Percentiles rank a stretch among this genome's conserved stretches.
phyloP scores from a whole-genome alignment of 345 rosid species.

The Syzygium aromaticum region DNA sequence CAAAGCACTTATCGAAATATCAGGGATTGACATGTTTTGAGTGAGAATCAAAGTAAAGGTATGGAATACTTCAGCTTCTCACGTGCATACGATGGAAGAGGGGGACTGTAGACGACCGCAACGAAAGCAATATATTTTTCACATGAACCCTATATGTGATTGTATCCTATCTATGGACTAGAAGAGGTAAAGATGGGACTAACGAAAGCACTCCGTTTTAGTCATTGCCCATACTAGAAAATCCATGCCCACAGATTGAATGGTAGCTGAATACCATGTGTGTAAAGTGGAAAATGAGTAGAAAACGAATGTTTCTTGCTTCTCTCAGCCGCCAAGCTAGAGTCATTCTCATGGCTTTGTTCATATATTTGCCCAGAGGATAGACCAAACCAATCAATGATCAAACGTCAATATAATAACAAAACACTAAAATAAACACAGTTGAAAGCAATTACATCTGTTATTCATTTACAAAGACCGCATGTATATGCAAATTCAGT shows the following conservation, averaged over 20 bases:
- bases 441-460: not conserved
- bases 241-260: not conserved
- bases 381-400: not conserved
- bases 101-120: not conserved
- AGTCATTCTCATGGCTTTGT: not conserved
- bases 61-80: not conserved
- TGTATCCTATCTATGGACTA: not conserved
- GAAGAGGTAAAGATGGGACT: not conserved
- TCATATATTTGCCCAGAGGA: not conserved
- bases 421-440: not conserved
- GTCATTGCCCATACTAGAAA: not conserved
- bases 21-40: not conserved
- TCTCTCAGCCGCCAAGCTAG: not conserved
- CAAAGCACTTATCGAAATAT: not conserved
- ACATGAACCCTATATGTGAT: no score
- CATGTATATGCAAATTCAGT: not conserved
- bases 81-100: no score
- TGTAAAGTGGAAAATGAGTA: not conserved
- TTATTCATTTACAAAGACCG: conserved; percentile 13
- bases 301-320: not conserved
- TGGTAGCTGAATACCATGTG: not conserved
- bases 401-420: not conserved
- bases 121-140: no score
- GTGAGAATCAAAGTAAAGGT: no score
- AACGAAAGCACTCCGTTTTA: not conserved